Evolutionary conservation across 2,329 filamentous ascomycete genomes (phyloP).

Genomic region (Scopulariopsis brevicaulis): DNA sequence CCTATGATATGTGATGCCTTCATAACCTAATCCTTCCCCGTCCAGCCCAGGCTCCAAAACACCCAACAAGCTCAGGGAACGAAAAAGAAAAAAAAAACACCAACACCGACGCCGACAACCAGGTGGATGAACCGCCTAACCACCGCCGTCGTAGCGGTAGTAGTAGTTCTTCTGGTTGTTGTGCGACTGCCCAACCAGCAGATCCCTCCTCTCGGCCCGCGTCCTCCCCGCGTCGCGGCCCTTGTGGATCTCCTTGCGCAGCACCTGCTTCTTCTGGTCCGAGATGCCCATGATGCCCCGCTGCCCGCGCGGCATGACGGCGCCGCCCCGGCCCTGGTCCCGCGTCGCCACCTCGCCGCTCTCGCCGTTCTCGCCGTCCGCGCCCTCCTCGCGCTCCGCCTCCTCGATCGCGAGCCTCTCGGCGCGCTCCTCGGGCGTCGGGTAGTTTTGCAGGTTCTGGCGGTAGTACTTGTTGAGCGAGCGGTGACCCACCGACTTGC

Average conservation of each 20-base stretch:
- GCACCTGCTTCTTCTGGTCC: constrained; percentile 61
- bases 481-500: constrained; percentile 80
- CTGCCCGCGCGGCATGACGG: constrained; percentile 55
- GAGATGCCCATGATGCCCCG: constrained; percentile 70
- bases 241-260: constrained; percentile 56
- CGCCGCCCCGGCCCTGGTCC: constrained; percentile 31
- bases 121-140: constrained; percentile 14
- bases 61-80: background rate
- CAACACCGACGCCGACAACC: background rate
- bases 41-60: background rate
- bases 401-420: constrained; percentile 31
- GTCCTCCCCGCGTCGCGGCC: constrained; percentile 50
- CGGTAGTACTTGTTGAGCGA: constrained; percentile 81
- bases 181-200: constrained; percentile 57
- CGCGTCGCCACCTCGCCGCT: constrained; percentile 22
- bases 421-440: constrained; percentile 62
- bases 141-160: constrained; percentile 34
- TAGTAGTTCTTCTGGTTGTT: constrained; percentile 63
- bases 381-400: constrained; percentile 22
- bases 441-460: constrained; percentile 83
- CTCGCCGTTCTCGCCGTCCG: background rate
- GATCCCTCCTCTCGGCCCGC: constrained; percentile 51
- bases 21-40: too few species aligned
- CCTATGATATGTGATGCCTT: too few species aligned
- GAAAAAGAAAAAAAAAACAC: background rate